Evolutionary conservation across 768 basidiomycete species (phyloP).

Genomic region (Macrolepiota dolichaula): DNA sequence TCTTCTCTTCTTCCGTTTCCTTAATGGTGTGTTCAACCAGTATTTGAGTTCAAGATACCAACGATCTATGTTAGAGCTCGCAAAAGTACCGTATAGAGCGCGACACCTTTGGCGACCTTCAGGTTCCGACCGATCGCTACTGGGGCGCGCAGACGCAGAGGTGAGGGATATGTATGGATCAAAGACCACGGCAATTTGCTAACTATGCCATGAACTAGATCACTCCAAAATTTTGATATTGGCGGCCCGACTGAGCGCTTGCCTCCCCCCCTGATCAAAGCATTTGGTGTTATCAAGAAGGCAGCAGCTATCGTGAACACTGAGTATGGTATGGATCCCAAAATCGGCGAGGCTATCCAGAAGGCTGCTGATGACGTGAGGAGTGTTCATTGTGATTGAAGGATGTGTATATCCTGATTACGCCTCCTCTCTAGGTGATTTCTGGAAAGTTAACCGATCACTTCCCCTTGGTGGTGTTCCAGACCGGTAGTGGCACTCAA

Average conservation of each 20-base stretch:
- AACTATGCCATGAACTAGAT: conserved; percentile 39
- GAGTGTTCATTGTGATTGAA: conserved; percentile 1
- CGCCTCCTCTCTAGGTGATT: conserved; percentile 67
- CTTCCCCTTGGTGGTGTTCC: conserved; percentile 98
- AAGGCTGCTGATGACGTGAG: conserved; percentile 90
- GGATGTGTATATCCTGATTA: conserved; percentile 5
- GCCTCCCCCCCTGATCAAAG: conserved; percentile 94
- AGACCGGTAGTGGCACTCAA: conserved; percentile 98
- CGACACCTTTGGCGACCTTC: conserved; percentile 94
- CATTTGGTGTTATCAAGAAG: conserved; percentile 97
- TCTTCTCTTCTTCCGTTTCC: conserved; percentile 28
- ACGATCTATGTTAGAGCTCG: conserved; percentile 26
- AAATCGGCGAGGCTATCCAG: conserved; percentile 85
- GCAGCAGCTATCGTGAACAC: conserved; percentile 91
- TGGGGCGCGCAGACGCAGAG: conserved; percentile 99
- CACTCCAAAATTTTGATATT: conserved; percentile 97
- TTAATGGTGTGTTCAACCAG: conserved; percentile 24
- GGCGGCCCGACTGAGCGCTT: conserved; percentile 92
- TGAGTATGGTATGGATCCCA: conserved; percentile 86
- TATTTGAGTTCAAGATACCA: background rate
- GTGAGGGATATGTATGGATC: conserved; percentile 31
- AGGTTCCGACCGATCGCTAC: conserved; percentile 74
- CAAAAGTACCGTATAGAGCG: conserved; percentile 73
- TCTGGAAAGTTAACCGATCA: conserved; percentile 91
- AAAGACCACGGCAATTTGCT: background rate